Evolutionary conservation across 805 yeast species (phyloP), one percentile per base, ranked within the genome.

Genomic region (Candida bentonensis): DNA sequence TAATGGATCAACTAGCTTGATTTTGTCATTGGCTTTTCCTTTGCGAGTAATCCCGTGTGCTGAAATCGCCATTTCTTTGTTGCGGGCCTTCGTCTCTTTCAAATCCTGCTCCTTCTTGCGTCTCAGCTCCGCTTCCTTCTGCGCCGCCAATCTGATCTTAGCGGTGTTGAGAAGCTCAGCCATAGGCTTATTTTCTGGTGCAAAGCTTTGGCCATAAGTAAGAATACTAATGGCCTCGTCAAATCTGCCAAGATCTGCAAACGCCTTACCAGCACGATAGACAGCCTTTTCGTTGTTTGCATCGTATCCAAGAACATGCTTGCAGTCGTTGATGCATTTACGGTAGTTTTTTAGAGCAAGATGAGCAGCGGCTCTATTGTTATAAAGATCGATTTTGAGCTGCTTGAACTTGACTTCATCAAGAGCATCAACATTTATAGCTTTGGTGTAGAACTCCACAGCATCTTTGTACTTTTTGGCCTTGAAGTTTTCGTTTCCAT

Each of bases 321-420:
- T 79, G 59, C 95, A 84, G 60, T 89, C 96, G 50, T 81, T 82
- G 50, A 92, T 79, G 57, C 95, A 84, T 44, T 76, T 68, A 63
- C 97, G 74, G 61, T 78, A 89, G 62, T 92, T 92, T 53, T 79
- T 69, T 52, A 92, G 65, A 56, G 83, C 94, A 50, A 92, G 66
- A 54, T 89, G 85, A 62, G 96, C 83, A 1, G 95, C 96, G 1
- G 97, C 95, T 47, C 95, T 72, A 60, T 92, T 92, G 45, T 80
- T 65, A 50, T 70, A 78, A 41, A 92, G 67, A 0, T 89, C 77
- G 2, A 76, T 72, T 28, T 74, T 74, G 22, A 86, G 64, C 3
- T 63, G 67, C 13, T 62, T 60, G 15, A 70, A 79, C 3, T 70
- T 43, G 30, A 27, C 45, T 11, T 44, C 25, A 2, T 49, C 52